A percentile compares a stretch with the other conserved stretches of the same genome.
Evolutionary conservation across 2,329 filamentous ascomycete species (phyloP).

Genomic region (Cercospora nicotianae): DNA sequence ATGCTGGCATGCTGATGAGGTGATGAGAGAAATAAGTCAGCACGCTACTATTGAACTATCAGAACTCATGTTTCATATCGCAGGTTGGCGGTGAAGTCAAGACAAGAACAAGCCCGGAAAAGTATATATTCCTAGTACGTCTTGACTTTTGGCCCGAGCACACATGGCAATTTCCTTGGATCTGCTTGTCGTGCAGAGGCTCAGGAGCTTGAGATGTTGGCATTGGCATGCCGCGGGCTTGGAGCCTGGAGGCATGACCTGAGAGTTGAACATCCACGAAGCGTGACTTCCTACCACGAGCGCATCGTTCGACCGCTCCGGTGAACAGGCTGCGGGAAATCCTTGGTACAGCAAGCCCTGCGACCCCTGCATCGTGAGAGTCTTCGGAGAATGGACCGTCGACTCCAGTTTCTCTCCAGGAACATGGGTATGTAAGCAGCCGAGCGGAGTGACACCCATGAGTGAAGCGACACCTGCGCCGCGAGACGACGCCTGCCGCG

Average conservation of each 20-base stretch:
- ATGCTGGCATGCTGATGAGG: background rate
- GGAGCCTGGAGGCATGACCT: background rate
- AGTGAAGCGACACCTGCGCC: background rate
- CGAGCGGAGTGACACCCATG: background rate
- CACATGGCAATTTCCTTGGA: constrained; percentile 7
- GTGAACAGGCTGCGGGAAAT: background rate
- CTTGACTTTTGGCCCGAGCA: constrained; percentile 7
- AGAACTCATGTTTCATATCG: constrained; percentile 1
- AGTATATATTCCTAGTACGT: background rate
- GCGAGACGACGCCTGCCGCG: background rate
- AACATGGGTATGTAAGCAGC: background rate
- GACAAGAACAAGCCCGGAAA: constrained; percentile 4
- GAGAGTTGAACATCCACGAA: background rate
- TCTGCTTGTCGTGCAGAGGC: background rate
- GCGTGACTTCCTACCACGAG: background rate
- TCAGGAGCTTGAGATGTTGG: background rate
- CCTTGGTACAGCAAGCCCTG: background rate
- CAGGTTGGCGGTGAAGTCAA: constrained; percentile 4
- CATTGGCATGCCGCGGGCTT: background rate
- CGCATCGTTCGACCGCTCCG: background rate
- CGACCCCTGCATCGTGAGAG: background rate
- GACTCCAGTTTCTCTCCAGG: background rate
- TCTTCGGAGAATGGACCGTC: background rate
- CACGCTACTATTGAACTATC: background rate
- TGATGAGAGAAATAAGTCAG: background rate